Evolutionary conservation across 352 stramenopile genomes (phyloP).

Genomic region (Phytophthora quininea): DNA sequence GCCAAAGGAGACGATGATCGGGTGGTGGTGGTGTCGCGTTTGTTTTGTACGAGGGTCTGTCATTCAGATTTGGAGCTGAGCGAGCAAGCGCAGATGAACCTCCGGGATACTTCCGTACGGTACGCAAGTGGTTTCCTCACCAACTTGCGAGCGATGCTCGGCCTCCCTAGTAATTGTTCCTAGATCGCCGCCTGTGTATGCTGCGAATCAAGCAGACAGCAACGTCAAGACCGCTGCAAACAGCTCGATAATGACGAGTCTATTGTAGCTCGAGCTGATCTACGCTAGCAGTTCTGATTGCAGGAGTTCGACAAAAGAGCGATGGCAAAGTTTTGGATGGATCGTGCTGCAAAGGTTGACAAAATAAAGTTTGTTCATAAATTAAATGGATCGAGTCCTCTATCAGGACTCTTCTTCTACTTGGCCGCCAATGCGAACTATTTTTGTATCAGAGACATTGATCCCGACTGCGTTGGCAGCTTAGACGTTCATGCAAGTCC

Average conservation of each 20-base stretch:
- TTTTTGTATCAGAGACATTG: too few species aligned
- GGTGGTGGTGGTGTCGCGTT: conserved; percentile 13
- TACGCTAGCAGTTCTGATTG: too few species aligned
- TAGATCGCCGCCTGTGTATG: background rate
- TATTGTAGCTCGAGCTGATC: background rate
- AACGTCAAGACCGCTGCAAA: too few species aligned
- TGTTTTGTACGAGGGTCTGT: conserved; percentile 10
- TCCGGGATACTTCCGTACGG: background rate
- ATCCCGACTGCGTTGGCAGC: background rate
- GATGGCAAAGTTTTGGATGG: background rate
- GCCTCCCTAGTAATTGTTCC: background rate
- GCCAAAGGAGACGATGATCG: background rate
- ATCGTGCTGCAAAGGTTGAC: background rate
- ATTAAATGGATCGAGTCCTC: conserved; percentile 1
- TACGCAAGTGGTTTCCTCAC: conserved; percentile 1
- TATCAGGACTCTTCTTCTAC: background rate
- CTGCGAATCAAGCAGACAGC: background rate
- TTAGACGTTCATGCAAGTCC: background rate
- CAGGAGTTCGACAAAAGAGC: too few species aligned
- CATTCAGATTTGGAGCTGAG: conserved; percentile 13
- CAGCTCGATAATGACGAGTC: background rate
- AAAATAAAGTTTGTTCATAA: conserved; percentile 10
- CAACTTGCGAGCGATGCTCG: conserved; percentile 7
- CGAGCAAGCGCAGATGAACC: background rate
- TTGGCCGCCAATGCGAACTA: background rate